These are phyloP conservation scores for Colletotrichum chrysophilum DNA, from an alignment of 2,329 filamentous ascomycete species.

Conservation along the genomic window DNA sequence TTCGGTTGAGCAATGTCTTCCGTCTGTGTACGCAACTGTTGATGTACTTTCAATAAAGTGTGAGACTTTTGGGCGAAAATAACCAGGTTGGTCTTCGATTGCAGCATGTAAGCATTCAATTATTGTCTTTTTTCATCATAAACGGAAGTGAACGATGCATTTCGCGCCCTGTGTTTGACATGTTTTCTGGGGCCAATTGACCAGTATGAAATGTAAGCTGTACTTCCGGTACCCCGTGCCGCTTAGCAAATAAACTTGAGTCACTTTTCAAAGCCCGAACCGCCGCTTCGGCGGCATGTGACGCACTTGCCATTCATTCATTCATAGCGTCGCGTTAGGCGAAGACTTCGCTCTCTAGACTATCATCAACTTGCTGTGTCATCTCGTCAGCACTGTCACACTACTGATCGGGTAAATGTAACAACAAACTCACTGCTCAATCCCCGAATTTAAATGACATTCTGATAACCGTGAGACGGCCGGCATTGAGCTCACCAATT, in stretches of 20 bases:
- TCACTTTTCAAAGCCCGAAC: background rate
- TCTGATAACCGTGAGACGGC: background rate
- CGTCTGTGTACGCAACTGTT: background rate
- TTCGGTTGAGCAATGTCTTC: background rate
- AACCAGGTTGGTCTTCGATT: rapidly evolving
- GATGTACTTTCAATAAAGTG: background rate
- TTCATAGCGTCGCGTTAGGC: background rate
- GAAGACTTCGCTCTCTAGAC: background rate
- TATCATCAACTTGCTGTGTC: background rate
- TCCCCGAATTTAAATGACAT: background rate
- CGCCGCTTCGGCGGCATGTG: background rate
- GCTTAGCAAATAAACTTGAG: background rate
- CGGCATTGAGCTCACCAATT: background rate
- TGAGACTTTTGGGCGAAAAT: background rate
- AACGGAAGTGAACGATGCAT: background rate
- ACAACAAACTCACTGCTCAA: background rate
- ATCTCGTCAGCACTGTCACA: background rate
- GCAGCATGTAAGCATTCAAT: background rate
- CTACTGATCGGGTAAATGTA: background rate
- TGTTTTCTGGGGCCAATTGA: background rate
- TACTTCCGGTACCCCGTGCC: background rate
- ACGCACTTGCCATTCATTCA: background rate
- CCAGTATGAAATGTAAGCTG: rapidly evolving
- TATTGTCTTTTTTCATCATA: background rate
- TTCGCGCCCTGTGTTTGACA: background rate